A percentile compares a stretch with the other conserved stretches of the same genome.
These are phyloP conservation scores for Fusarium sp. DNA, from an alignment of 2,329 filamentous ascomycete genomes.

Conservation along the genomic window DNA sequence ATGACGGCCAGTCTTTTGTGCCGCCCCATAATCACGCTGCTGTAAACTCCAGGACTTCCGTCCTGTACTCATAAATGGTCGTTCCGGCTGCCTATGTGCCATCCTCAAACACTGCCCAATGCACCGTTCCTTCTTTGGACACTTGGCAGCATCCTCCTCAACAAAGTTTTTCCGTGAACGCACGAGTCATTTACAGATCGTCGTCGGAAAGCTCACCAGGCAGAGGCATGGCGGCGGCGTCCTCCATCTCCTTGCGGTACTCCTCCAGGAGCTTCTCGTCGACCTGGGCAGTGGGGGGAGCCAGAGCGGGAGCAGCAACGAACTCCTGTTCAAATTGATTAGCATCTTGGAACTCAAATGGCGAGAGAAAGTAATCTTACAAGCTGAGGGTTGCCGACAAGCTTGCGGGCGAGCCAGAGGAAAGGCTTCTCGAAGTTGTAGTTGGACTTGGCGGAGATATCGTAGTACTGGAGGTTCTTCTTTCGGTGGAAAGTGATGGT, in stretches of 20 bases:
- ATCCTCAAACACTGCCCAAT: slow-evolving; percentile 45
- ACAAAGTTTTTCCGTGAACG: slow-evolving; percentile 45
- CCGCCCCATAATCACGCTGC: slow-evolving; percentile 52
- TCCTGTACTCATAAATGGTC: slow-evolving; percentile 54
- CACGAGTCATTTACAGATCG: slow-evolving; percentile 62
- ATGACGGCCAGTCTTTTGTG: slow-evolving; percentile 46
- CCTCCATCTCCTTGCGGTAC: slow-evolving; percentile 90
- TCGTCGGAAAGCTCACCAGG: slow-evolving; percentile 93
- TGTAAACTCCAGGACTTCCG: slow-evolving; percentile 49
- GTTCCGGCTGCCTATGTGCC: slow-evolving; percentile 49
- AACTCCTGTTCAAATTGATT: slow-evolving; percentile 75
- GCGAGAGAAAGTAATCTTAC: slow-evolving; percentile 17
- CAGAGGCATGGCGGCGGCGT: slow-evolving; percentile 83
- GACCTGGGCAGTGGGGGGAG: slow-evolving; percentile 90
- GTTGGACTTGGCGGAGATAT: slow-evolving; percentile 99
- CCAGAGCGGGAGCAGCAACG: slow-evolving; percentile 92
- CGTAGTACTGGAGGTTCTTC: slow-evolving; percentile 99
- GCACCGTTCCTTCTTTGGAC: slow-evolving; percentile 38
- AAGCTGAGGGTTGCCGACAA: slow-evolving; percentile 83
- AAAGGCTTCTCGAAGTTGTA: slow-evolving; percentile 99
- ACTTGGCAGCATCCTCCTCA: slow-evolving; percentile 46
- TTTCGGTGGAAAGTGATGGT: slow-evolving; percentile 99
- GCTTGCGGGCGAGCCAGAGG: slow-evolving; percentile 98
- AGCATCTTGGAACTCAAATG: slow-evolving; percentile 29
- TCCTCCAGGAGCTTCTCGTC: slow-evolving; percentile 82